Percentiles rank a stretch among this genome's conserved stretches.
phyloP scores from a whole-genome alignment of 176 grass and related monocot genomes.

The Eleusine coracana region DNA sequence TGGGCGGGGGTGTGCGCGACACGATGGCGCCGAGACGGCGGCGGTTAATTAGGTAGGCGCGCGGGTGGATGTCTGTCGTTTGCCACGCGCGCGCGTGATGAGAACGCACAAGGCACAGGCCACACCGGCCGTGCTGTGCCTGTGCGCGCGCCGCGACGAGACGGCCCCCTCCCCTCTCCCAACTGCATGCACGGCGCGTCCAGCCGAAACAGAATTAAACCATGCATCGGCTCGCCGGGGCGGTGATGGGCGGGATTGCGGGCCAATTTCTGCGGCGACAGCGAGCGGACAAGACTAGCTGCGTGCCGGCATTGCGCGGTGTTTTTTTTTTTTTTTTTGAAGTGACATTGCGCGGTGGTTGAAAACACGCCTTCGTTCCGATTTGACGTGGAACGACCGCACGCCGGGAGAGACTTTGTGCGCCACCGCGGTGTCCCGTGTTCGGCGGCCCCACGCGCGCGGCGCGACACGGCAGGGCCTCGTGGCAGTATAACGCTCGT shows the following conservation, averaged over 20 bases:
- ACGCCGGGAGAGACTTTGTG: not conserved
- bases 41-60: not conserved
- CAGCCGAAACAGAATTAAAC: not conserved
- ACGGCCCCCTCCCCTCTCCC: no score
- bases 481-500: no score
- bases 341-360: no score
- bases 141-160: no score
- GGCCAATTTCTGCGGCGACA: not conserved
- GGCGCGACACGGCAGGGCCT: not conserved
- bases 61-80: constrained; percentile 27
- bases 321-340: no score
- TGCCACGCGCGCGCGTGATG: not conserved
- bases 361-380: not conserved
- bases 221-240: not conserved
- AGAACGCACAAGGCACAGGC: no score
- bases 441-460: not conserved
- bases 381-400: not conserved
- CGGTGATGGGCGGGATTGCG: not conserved
- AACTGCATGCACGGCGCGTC: no score
- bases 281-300: not conserved
- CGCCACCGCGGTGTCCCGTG: not conserved
- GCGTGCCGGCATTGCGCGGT: not conserved
- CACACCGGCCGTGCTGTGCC: not conserved
- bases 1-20: not conserved
- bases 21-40: not conserved